Evolutionary conservation across 257 asterid species (phyloP), one percentile per base, ranked within the genome.

Genomic region (Pogostemon cablin): DNA sequence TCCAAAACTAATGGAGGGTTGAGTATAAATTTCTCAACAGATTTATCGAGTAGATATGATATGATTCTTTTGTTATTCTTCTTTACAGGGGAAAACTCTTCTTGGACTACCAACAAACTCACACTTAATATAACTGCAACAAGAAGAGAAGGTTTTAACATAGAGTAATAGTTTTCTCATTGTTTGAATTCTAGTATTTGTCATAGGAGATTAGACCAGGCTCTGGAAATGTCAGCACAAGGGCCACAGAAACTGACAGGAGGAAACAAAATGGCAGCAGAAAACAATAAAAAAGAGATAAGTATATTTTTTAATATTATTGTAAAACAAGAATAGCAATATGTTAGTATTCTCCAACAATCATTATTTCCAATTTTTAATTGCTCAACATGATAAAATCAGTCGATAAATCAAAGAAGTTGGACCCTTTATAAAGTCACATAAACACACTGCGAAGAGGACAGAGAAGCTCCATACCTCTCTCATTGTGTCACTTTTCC

Each of bases 401-500:
- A 75, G 78, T 73, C 80, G 83, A 74, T 72, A 81, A 77, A 81
- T 60, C 88, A 65, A 77, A 71, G 86, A 84, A 81, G 78, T 81
- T 79, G 78, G 88, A 72, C 84, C 74, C 61, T 76, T 68, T 46
- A 78, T 80, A 83, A 74, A 62, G 80, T 72, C 73, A 77, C 74
- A 79, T 64, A 58, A 41, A 64, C 53, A 68, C 75, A 72, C 84
- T 58, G 74, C 72, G 74, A 59, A 74, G 57, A 74, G 74, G 86
- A 84, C 82, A 78, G 79, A 82, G 68, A 44, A 60, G 79, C 81
- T 75, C 89, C 89, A 84, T 82, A 80, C 87, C 89, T 82, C 79
- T 65, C 74, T 69, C 68, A 73, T 77, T 75, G 80, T 71, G 73
- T 82, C 78, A 67, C 71, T 79, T 79, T 71, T 78, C 47, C 52